Evolutionary conservation across 2,329 filamentous ascomycete genomes (phyloP).

Genomic region (Nemania sp.): DNA sequence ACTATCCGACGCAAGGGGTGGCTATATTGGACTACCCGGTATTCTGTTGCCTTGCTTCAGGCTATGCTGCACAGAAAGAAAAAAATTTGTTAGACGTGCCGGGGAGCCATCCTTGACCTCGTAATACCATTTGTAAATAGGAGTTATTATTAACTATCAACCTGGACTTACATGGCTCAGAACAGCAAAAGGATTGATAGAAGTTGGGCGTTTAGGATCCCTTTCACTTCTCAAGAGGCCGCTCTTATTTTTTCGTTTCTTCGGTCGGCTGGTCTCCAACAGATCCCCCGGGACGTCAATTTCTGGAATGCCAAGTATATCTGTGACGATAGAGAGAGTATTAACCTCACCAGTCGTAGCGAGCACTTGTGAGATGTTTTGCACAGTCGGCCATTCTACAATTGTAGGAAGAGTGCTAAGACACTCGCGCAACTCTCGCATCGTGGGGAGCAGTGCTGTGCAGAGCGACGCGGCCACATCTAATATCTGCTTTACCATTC

Average conservation of each 20-base stretch:
- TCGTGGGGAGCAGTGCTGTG: conserved; percentile 29
- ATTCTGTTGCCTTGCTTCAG: neutral
- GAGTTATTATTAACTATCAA: conserved; percentile 3
- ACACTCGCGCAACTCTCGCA: conserved; percentile 38
- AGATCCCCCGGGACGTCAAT: conserved; percentile 13
- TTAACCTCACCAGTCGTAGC: conserved; percentile 29
- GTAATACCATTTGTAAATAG: too few relatives aligned
- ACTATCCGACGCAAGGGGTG: neutral
- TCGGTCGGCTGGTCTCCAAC: conserved; percentile 9
- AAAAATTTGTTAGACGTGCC: too few relatives aligned
- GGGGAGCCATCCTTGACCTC: too few relatives aligned
- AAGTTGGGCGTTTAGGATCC: conserved; percentile 29
- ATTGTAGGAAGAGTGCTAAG: conserved; percentile 44
- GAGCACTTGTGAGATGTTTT: conserved; percentile 38
- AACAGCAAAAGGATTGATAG: conserved; percentile 45
- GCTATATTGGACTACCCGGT: neutral
- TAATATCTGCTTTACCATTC: conserved; percentile 65
- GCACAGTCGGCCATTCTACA: conserved; percentile 46
- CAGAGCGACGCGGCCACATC: conserved; percentile 41
- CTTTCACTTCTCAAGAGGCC: conserved; percentile 27
- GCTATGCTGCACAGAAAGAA: neutral
- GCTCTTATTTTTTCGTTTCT: conserved; percentile 31
- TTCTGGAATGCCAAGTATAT: conserved; percentile 39
- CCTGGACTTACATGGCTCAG: conserved; percentile 38
- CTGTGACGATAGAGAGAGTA: conserved; percentile 35